Conservation (phyloP, 768 basidiomycete genomes). For the Saitozyma sp. region DNA sequence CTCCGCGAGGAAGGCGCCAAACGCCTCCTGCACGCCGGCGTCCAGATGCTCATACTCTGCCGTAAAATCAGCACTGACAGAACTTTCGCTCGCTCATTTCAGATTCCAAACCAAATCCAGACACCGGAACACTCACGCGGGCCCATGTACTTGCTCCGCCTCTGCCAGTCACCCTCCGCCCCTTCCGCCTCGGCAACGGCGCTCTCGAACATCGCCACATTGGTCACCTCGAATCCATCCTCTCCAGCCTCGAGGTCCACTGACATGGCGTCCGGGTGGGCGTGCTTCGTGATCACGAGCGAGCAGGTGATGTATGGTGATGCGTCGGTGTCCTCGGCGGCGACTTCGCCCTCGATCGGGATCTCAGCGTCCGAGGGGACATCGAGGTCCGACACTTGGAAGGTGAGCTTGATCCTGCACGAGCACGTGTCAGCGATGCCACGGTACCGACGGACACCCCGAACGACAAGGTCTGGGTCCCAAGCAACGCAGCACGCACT, state of each 20-base stretch:
- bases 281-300: conserved; percentile 75
- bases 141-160: conserved; percentile 87
- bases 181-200: conserved; percentile 76
- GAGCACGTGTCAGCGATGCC: conserved; percentile 2
- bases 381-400: conserved; percentile 88
- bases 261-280: conserved; percentile 64
- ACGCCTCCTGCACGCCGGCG: conserved; percentile 79
- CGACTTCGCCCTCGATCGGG: conserved; percentile 28
- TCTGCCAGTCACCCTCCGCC: conserved; percentile 90
- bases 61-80: background rate
- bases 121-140: conserved; percentile 63
- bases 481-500: conserved; percentile 57
- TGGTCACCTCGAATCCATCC: conserved; percentile 66
- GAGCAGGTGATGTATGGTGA: conserved; percentile 70
- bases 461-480: background rate
- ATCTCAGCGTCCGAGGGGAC: conserved; percentile 54
- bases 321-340: conserved; percentile 50
- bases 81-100: background rate
- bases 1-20: conserved; percentile 84
- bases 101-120: background rate
- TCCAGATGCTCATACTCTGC: conserved; percentile 85
- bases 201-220: conserved; percentile 74
- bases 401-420: conserved; percentile 77
- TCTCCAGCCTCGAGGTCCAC: conserved; percentile 49
- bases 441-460: background rate